Conservation (phyloP, 768 basidiomycete species). For the Boletus subparvulus region DNA sequence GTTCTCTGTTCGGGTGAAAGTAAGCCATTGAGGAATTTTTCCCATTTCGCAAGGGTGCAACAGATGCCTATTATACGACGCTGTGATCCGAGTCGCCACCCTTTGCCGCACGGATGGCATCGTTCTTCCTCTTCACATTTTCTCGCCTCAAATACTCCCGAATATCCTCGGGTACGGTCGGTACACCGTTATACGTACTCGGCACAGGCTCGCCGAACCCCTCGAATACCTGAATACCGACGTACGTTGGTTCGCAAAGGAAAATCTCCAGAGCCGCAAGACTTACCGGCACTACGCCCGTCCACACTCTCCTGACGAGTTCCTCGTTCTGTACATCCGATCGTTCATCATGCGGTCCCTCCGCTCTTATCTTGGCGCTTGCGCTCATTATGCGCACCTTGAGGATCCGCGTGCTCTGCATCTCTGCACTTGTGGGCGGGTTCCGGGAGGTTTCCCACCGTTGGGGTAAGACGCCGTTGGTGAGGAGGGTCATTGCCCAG, state of each 20-base stretch:
- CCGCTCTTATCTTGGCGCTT: slow-evolving; percentile 26
- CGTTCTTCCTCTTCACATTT: slow-evolving; percentile 25
- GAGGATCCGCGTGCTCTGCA: slow-evolving; percentile 25
- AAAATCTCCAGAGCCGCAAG: background rate
- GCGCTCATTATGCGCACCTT: slow-evolving; percentile 23
- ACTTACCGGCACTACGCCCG: slow-evolving; percentile 26
- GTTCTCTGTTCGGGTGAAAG: background rate
- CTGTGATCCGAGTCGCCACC: slow-evolving; percentile 42
- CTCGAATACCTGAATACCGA: slow-evolving; percentile 18
- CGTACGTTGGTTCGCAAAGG: background rate
- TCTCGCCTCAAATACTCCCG: slow-evolving; percentile 22
- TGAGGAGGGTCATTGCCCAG: slow-evolving; percentile 25
- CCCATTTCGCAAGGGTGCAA: background rate
- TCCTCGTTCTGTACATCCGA: slow-evolving; percentile 16
- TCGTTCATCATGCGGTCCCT: slow-evolving; percentile 22
- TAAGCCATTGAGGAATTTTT: background rate
- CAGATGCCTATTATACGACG: background rate
- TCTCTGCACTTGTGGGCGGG: slow-evolving; percentile 21
- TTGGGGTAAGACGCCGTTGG: slow-evolving; percentile 22
- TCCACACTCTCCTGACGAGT: slow-evolving; percentile 20
- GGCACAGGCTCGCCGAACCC: slow-evolving; percentile 27
- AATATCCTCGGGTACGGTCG: slow-evolving; percentile 17
- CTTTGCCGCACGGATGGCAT: slow-evolving; percentile 20
- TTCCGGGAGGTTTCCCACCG: slow-evolving; percentile 23
- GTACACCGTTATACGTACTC: slow-evolving; percentile 18